These are phyloP conservation scores for Sporisorium reilianum DNA, from an alignment of 1,284 basidiomycete genomes.

Conservation along the genomic window DNA sequence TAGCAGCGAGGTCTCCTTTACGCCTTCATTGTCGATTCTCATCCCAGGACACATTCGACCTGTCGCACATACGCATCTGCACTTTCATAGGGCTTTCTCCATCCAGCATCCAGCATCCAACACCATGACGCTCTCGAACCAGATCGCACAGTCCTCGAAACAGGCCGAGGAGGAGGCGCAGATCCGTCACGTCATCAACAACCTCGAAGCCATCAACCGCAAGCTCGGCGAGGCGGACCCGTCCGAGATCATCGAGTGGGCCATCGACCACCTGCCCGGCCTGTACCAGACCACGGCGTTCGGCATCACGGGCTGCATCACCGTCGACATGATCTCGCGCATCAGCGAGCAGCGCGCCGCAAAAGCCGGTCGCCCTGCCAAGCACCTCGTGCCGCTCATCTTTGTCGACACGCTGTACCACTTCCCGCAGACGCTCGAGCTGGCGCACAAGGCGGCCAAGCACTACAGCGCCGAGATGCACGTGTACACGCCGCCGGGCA, in stretches of 20 bases:
- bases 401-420: constrained; percentile 90
- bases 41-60: background rate
- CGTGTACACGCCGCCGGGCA: constrained; percentile 83
- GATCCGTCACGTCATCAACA: constrained; percentile 47
- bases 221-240: constrained; percentile 63
- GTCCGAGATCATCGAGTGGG: constrained; percentile 65
- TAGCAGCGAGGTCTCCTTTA: background rate
- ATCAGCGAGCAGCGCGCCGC: constrained; percentile 59
- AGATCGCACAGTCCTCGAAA: constrained; percentile 45
- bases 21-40: background rate
- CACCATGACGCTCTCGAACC: constrained; percentile 34
- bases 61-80: too few relatives aligned
- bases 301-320: constrained; percentile 68
- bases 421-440: constrained; percentile 89
- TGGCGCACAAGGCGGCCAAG: constrained; percentile 82
- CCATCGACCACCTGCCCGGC: constrained; percentile 67
- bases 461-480: constrained; percentile 81
- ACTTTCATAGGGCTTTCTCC: too few relatives aligned
- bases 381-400: constrained; percentile 69
- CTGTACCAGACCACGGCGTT: constrained; percentile 69
- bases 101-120: too few relatives aligned
- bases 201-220: constrained; percentile 64
- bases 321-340: constrained; percentile 64
- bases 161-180: constrained; percentile 49
- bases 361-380: constrained; percentile 26